Conservation (phyloP, 1,284 basidiomycete species). For the Cerrena zonata region DNA sequence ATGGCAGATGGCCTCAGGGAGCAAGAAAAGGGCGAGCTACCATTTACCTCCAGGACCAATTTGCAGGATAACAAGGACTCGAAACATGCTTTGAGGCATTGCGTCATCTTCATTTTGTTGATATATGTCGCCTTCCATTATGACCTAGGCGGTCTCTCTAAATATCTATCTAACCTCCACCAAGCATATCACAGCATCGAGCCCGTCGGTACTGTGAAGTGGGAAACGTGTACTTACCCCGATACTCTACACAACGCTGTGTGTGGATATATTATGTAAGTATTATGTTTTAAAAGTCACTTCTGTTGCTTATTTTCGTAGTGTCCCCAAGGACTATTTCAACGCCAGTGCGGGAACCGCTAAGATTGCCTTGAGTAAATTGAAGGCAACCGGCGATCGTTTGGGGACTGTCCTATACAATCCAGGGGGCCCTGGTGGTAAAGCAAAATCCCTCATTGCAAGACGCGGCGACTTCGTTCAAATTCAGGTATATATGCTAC, state of each 20-base stretch:
- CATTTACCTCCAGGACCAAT: too few species aligned
- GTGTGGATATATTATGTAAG: not conserved
- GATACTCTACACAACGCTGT: not conserved
- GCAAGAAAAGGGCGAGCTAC: too few species aligned
- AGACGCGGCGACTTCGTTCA: constrained; percentile 11
- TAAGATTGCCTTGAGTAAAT: constrained; percentile 19
- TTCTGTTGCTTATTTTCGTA: constrained; percentile 1
- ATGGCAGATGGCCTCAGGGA: too few species aligned
- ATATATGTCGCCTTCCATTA: too few species aligned
- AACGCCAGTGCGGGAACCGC: constrained; percentile 19
- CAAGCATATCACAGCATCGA: too few species aligned
- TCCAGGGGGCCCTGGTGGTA: constrained; percentile 21
- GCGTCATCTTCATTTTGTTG: too few species aligned
- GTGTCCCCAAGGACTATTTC: constrained; percentile 24
- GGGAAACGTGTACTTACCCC: not conserved
- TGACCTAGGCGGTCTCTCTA: too few species aligned
- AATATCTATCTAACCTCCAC: too few species aligned
- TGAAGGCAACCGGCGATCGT: constrained; percentile 15
- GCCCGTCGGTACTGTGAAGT: not conserved
- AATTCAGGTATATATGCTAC: constrained; percentile 12
- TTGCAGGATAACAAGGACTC: too few species aligned
- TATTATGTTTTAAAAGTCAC: not conserved
- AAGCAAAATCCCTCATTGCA: constrained; percentile 16
- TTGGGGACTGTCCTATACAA: constrained; percentile 23
- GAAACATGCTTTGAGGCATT: too few species aligned